phyloP scores from a whole-genome alignment of 441 rosid species.

The Euphorbia corollata region DNA sequence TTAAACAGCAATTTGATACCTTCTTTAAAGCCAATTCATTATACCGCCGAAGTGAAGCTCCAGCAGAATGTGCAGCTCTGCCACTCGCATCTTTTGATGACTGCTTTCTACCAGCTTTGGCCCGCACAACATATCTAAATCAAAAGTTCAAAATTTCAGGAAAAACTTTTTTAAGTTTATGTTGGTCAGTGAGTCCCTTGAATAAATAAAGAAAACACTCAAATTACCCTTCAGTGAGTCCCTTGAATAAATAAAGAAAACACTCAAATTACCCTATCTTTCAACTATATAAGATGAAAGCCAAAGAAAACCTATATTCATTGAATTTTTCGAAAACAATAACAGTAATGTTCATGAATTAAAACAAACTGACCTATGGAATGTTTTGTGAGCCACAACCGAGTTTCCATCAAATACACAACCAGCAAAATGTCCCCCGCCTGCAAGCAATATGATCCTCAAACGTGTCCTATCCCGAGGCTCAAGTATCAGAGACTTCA shows the following conservation, averaged over 20 bases:
- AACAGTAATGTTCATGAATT: neutral
- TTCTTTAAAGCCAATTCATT: slow-evolving; percentile 88
- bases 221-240: neutral
- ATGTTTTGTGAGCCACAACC: slow-evolving; percentile 74
- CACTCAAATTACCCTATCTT: neutral
- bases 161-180: neutral
- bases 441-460: slow-evolving; percentile 70
- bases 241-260: neutral
- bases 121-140: slow-evolving; percentile 86
- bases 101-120: slow-evolving; percentile 96
- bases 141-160: slow-evolving; percentile 13
- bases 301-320: neutral
- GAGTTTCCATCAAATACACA: slow-evolving; percentile 65
- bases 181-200: neutral
- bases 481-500: slow-evolving; percentile 39
- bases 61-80: slow-evolving; percentile 82
- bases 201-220: neutral
- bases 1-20: slow-evolving; percentile 35
- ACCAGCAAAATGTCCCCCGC: slow-evolving; percentile 91
- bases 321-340: too few relatives aligned
- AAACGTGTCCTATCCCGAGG: slow-evolving; percentile 36
- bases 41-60: slow-evolving; percentile 92
- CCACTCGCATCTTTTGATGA: slow-evolving; percentile 87
- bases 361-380: slow-evolving; percentile 57
- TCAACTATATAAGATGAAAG: neutral